Conservation (phyloP, 2,329 filamentous ascomycete species). For the Fusarium sp. region DNA sequence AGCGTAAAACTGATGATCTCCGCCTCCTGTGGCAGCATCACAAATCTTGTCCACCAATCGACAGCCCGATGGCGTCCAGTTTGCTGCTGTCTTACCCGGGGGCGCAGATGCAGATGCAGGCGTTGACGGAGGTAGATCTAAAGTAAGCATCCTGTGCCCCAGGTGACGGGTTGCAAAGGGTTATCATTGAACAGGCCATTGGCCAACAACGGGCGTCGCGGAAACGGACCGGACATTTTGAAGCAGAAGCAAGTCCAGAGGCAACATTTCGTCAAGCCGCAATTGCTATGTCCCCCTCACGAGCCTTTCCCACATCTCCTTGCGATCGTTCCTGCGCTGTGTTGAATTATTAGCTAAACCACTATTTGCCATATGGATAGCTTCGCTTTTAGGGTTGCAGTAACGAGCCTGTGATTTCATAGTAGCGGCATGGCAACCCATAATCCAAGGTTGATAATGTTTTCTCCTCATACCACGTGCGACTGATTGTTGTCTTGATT, state of each 20-base stretch:
- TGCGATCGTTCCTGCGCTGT: neutral
- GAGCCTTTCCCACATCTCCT: neutral
- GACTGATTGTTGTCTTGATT: neutral
- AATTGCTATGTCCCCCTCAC: neutral
- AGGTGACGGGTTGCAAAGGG: neutral
- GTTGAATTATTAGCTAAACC: neutral
- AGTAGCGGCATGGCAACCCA: neutral
- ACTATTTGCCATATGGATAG: neutral
- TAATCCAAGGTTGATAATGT: neutral
- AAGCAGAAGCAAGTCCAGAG: neutral
- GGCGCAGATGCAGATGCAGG: slow-evolving; percentile 12
- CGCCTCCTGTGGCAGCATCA: slow-evolving; percentile 30
- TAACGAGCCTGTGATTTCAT: neutral
- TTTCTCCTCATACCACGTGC: neutral
- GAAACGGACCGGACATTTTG: slow-evolving; percentile 36
- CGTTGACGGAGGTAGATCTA: slow-evolving; percentile 1
- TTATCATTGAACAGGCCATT: slow-evolving; percentile 15
- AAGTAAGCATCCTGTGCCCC: slow-evolving; percentile 13
- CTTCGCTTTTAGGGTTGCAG: neutral
- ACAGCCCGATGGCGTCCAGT: slow-evolving; percentile 13
- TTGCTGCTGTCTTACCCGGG: slow-evolving; percentile 25
- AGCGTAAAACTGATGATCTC: slow-evolving; percentile 38
- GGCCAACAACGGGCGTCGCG: slow-evolving; percentile 39
- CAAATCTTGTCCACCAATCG: slow-evolving; percentile 23
- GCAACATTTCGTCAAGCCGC: slow-evolving; percentile 9